These are phyloP conservation scores for Penicillium oxalicum DNA, from an alignment of 2,329 filamentous ascomycete genomes.

Conservation along the genomic window DNA sequence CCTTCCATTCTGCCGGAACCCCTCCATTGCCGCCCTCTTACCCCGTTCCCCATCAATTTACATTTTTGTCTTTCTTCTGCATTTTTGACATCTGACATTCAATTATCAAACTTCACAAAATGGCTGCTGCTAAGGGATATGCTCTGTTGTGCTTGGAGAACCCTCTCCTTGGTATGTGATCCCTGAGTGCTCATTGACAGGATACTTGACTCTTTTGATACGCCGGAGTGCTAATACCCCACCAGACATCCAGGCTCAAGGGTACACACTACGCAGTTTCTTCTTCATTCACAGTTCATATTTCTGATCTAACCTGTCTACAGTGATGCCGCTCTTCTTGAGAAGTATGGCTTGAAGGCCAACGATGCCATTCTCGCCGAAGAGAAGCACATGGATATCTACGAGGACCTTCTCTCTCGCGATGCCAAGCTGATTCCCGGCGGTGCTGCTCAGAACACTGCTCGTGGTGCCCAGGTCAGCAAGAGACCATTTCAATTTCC, in stretches of 20 bases:
- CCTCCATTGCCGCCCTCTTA: slow-evolving; percentile 15
- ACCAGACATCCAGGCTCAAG: slow-evolving; percentile 79
- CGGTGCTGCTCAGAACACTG: slow-evolving; percentile 95
- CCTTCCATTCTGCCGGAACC: slow-evolving; percentile 21
- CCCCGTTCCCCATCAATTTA: slow-evolving; percentile 1
- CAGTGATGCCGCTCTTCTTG: slow-evolving; percentile 75
- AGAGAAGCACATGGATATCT: slow-evolving; percentile 81
- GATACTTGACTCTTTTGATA: neutral
- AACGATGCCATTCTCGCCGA: slow-evolving; percentile 98
- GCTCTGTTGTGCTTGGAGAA: slow-evolving; percentile 93
- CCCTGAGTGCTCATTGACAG: neutral
- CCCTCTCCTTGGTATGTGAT: slow-evolving; percentile 71
- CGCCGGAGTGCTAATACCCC: slow-evolving; percentile 18
- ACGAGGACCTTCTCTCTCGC: slow-evolving; percentile 88
- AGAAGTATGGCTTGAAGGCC: slow-evolving; percentile 89
- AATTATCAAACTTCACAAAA: slow-evolving; percentile 38
- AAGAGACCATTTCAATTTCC: neutral
- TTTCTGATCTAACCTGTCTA: slow-evolving; percentile 2
- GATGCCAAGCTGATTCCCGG: slow-evolving; percentile 92
- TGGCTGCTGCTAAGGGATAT: slow-evolving; percentile 74
- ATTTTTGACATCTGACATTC: slow-evolving; percentile 2
- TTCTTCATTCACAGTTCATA: slow-evolving; percentile 2
- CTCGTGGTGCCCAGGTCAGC: slow-evolving; percentile 73
- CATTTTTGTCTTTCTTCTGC: slow-evolving; percentile 5
- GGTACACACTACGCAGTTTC: slow-evolving; percentile 40